Evolutionary conservation across 495 filamentous ascomycete species (phyloP), one percentile per base, ranked within the genome.

Genomic region (Hyphodiscus hymeniophilus): DNA sequence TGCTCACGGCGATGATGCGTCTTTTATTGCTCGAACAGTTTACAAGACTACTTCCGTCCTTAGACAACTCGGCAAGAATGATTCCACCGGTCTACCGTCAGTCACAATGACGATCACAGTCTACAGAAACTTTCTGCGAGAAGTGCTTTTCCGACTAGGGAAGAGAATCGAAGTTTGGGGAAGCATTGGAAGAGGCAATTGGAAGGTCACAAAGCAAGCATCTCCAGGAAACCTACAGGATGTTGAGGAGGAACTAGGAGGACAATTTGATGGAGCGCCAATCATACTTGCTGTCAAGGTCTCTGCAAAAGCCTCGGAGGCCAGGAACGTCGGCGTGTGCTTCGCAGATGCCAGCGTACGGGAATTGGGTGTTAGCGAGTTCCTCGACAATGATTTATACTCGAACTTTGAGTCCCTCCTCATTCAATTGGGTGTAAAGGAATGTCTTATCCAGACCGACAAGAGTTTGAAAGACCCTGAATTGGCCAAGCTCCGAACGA

Each of bases 1-100:
- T 0, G 87, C 89, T 13, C 94, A 98, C 60, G 92, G 89, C 21
- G 74, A 85, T 45, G 84, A 97, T 80, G 92, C 92, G 28, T 79
- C 82, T 50, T 94, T 95, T 69, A 94, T 98, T 64, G 92, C 92
- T 10, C 76, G 85, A 40, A 94, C 88, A 3, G 84, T 96, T 42
- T 97, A 96, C 73, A 95, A 95, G 68, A 96, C 94, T 6, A 97
- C 90, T 11, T 94, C 94, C 2, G 90, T 98, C 10, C 75, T 98
- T 12, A 80, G 89, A 36, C 87, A 92, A 60, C 76, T 98, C 2
- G 92, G 92, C 42, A 77, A 80, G 56, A 86, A 77, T 58, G 84
- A 89, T 55, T 80, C 82, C 39, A 83, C 83, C 42, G 87, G 87
- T 36, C 73, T 98, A 3, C 76, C 89, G 3, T 97, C 94, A 8